Percentiles rank a stretch among this genome's conserved stretches.
Conservation (phyloP, 768 basidiomycete genomes). For the Panus rudis region DNA sequence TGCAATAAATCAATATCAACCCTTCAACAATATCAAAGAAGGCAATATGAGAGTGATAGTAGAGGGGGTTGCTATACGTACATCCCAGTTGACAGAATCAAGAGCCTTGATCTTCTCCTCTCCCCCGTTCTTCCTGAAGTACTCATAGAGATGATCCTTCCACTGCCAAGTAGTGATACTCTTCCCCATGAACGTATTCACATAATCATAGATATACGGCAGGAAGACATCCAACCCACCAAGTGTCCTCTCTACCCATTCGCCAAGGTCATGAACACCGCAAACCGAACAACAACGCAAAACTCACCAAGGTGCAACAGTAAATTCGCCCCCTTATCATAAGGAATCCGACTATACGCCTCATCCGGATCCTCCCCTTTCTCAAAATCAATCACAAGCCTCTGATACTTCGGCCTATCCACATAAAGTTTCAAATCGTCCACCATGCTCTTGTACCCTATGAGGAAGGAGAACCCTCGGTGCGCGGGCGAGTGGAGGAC, state of each 20-base stretch:
- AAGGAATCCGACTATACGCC: constrained; percentile 69
- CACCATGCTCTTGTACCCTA: constrained; percentile 65
- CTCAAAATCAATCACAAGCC: constrained; percentile 71
- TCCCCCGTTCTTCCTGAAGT: constrained; percentile 53
- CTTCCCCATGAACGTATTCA: constrained; percentile 71
- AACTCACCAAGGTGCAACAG: constrained; percentile 70
- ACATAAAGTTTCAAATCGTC: constrained; percentile 61
- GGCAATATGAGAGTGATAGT: no score
- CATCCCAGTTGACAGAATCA: constrained; percentile 73
- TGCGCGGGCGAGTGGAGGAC: constrained; percentile 65
- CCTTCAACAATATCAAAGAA: no score
- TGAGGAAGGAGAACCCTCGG: constrained; percentile 74
- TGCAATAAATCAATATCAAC: no score
- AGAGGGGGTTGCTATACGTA: no score
- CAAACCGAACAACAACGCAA: background rate
- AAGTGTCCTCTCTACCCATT: constrained; percentile 49
- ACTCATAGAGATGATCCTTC: constrained; percentile 72
- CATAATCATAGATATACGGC: constrained; percentile 80
- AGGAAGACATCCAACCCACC: constrained; percentile 82
- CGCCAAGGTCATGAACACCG: background rate
- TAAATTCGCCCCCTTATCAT: constrained; percentile 88
- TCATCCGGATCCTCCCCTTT: constrained; percentile 73
- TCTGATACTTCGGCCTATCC: constrained; percentile 64
- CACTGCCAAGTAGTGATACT: constrained; percentile 82
- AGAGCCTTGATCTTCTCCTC: constrained; percentile 58